Base-by-base conservation (phyloP, 1,284 basidiomycete genomes). In the Marasmius oreades region DNA sequence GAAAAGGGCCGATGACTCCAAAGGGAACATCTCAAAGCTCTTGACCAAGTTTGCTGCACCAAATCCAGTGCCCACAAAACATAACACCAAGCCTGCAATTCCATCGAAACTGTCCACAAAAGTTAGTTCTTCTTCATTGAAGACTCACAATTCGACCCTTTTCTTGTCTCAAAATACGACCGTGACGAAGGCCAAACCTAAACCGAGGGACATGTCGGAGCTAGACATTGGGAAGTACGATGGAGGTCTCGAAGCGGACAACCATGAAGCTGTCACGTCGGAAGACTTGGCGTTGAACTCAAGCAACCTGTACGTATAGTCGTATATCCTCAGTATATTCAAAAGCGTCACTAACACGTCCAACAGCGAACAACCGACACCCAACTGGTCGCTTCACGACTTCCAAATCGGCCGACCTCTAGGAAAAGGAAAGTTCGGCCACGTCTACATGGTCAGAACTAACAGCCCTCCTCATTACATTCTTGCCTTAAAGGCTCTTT, bases 361-460 rank as follows among this genome's bases (percentile, higher is more conserved):
- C 12, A 20, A 7, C 59, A 89, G 88, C 52, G 75, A 76, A 57
- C 79, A 75, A 28, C 88, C 88, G 7, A 92, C 88, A 20, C 82
- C 77, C n/a, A 87, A 90, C 65, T 96, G 93, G 92, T 84, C 80
- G 45, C 77, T 99, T 10, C 81, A 84, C 60, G 82, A 88, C 56
- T 98, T 99, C 67, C 92, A 97, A 62, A 95, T 99, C 63, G 96
- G 96, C 11, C 84, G 93, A 8, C 93, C 95, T 2, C 82, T 99
- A 0, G 97, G 96, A 28, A 98, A 99, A 70, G 96, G 96, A 60
- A 98, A 98, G 75, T 99, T 98, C 64, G 97, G 96, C 0, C 91
- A 95, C 0, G 97, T 99, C 22, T 99, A 98, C 78, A 94, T 99
- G 86, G 95, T 96, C 43, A 87, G 96, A 53, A 98, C 96, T 2